These are phyloP conservation scores for Botrytis cinerea DNA, from an alignment of 2,329 filamentous ascomycete genomes.

Conservation along the genomic window DNA sequence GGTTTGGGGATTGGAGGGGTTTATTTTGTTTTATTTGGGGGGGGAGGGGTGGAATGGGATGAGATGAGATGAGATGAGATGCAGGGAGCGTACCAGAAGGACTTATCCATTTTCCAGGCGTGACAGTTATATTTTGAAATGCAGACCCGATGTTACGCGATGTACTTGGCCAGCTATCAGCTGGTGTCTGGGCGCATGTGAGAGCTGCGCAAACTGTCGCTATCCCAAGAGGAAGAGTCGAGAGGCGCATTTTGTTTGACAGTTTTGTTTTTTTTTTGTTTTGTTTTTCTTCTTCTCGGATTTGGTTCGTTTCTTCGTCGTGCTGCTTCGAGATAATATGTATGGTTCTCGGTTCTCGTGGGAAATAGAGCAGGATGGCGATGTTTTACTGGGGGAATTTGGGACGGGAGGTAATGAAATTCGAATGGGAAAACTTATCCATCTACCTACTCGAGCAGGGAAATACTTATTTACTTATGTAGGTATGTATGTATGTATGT, in stretches of 20 bases:
- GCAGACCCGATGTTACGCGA: background rate
- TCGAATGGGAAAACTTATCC: background rate
- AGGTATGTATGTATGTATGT: background rate
- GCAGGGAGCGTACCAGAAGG: background rate
- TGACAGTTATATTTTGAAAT: background rate
- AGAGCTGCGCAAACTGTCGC: background rate
- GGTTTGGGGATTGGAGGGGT: no score
- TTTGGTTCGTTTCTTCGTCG: no score
- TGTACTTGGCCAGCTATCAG: background rate
- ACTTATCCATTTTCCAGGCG: background rate
- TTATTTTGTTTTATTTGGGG: background rate
- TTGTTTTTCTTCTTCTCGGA: no score
- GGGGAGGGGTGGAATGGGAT: no score
- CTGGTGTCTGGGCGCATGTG: background rate
- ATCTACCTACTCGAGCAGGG: background rate
- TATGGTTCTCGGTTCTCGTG: no score
- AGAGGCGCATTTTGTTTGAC: background rate
- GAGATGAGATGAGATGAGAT: background rate
- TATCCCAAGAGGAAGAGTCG: background rate
- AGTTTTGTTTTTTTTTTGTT: no score
- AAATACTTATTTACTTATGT: background rate
- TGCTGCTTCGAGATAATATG: no score
- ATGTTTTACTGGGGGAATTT: no score
- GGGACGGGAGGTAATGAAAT: fast-evolving
- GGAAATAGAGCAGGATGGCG: no score